Evolutionary conservation across 1,284 basidiomycete species (phyloP), one percentile per base, ranked within the genome.

Genomic region (Amylostereum areolatum): DNA sequence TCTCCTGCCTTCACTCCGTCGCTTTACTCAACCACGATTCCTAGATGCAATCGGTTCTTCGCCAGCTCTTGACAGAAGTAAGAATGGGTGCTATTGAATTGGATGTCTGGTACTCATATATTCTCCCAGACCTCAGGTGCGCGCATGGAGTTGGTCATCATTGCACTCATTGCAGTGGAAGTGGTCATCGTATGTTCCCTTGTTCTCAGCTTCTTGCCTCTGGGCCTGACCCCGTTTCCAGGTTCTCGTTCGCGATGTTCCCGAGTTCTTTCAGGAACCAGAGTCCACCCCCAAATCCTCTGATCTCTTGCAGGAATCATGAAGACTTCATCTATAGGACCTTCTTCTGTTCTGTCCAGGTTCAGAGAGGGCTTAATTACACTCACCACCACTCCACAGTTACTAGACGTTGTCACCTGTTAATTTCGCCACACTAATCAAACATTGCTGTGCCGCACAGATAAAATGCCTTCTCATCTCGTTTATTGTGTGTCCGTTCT

Each of bases 111-210:
- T 28, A 41, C 34, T 45, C 36, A 9, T 48, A 34, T 51, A 29
- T 32, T 48, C 9, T 53, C 52, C 2, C 54, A 92, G 88, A 88
- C 89, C 5, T 91, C 89, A 2, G 80, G 76, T 1, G 90, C 94
- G 59, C 78, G 87, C 4, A 93, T 96, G 90, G 92, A 96, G 66
- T 70, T 95, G 1, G 86, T 95, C 55, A 95, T 95, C 59, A 95
- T 95, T 55, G 75, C 79, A 0, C 82, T 95, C 49, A 95, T 95
- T 59, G 88, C 92, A 0, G 91, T 94, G 6, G 92, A 95, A 65
- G 92, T 93, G 27, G 74, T 91, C 55, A 86, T 95, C 50, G 91
- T 92, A 60, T 65, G 86, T 18, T 45, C 32, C 24, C 29, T 33
- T n/a, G 31, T 28, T 44, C 45, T 11, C 18, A 28, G 4, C 18